Conservation (phyloP, 2,329 filamentous ascomycete species). For the Diaporthe destruens region DNA sequence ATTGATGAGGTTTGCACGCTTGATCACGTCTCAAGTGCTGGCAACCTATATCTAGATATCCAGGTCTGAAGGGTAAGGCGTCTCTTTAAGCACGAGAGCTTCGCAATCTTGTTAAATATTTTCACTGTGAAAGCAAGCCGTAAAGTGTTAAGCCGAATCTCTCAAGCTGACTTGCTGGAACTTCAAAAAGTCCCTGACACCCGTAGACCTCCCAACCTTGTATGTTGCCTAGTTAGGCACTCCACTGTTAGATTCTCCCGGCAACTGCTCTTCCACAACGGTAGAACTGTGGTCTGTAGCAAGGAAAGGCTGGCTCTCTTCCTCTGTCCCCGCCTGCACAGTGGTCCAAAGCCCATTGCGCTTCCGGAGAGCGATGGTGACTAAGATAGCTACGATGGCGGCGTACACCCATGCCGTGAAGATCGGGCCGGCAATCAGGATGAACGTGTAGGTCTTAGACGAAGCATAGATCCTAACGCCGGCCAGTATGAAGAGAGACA, state of each 20-base stretch:
- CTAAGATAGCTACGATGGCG: neutral
- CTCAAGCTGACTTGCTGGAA: neutral
- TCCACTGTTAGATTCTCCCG: neutral
- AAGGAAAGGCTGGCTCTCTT: neutral
- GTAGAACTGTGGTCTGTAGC: neutral
- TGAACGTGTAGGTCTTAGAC: neutral
- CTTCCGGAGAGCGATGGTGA: slow-evolving; percentile 1
- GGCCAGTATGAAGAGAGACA: neutral
- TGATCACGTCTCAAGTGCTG: neutral
- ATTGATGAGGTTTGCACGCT: neutral
- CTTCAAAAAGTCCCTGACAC: no score
- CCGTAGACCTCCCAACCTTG: no score
- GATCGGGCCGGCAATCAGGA: neutral
- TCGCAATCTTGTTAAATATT: neutral
- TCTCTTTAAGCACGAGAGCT: neutral
- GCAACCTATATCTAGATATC: neutral
- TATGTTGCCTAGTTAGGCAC: neutral
- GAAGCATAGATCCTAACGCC: neutral
- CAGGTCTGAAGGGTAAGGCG: no score
- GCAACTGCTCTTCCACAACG: neutral
- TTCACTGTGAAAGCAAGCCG: neutral
- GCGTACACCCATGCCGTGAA: slow-evolving; percentile 1
- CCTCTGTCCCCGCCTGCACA: slow-evolving; percentile 4
- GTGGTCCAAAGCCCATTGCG: slow-evolving; percentile 4
- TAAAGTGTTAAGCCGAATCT: neutral